Evolutionary conservation across 805 yeast genomes (phyloP).

Genomic region (Kazachstania africana): DNA sequence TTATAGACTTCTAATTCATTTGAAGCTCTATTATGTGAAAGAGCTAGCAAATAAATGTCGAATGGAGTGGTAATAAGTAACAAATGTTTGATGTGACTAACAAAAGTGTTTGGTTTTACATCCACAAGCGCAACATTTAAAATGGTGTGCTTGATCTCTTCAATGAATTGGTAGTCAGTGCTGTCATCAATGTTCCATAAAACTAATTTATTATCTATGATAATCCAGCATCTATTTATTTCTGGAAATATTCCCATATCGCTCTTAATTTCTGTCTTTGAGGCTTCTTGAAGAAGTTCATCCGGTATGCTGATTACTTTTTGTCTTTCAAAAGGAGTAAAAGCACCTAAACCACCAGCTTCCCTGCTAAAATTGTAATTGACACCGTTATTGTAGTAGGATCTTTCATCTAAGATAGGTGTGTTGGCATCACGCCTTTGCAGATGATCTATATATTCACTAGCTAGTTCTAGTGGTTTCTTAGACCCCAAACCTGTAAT

Average conservation of each 20-base stretch:
- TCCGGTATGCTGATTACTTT: constrained; percentile 69
- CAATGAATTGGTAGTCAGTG: constrained; percentile 66
- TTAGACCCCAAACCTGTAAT: constrained; percentile 23
- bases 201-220: constrained; percentile 66
- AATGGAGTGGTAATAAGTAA: constrained; percentile 70
- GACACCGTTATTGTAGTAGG: constrained; percentile 43
- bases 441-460: constrained; percentile 49
- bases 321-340: constrained; percentile 68
- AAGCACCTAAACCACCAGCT: constrained; percentile 33
- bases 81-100: constrained; percentile 60
- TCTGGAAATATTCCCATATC: constrained; percentile 79
- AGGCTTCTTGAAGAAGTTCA: constrained; percentile 60
- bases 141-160: constrained; percentile 69
- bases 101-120: constrained; percentile 74
- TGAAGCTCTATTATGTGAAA: constrained; percentile 37
- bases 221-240: constrained; percentile 75
- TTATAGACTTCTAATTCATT: constrained; percentile 58
- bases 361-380: constrained; percentile 56
- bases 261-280: constrained; percentile 51
- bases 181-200: constrained; percentile 69
- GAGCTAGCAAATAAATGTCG: constrained; percentile 66
- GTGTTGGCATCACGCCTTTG: constrained; percentile 47
- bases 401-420: constrained; percentile 39
- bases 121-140: constrained; percentile 63
- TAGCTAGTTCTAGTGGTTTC: constrained; percentile 42